Base-by-base conservation (phyloP, 1,284 basidiomycete genomes). In the Sutorius eximius region DNA sequence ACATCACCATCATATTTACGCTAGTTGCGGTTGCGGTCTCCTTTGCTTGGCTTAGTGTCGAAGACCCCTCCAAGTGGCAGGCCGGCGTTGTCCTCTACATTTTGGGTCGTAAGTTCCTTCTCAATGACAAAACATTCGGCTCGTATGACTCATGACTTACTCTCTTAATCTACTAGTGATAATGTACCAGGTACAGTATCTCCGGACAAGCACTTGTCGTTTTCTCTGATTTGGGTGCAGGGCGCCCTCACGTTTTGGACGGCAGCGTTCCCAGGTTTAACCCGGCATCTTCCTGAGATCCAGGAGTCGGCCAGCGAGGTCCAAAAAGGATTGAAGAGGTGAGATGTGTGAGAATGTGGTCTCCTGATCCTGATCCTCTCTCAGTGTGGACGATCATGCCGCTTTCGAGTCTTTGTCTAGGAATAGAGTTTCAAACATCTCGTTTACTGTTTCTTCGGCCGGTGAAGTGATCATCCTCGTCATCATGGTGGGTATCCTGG, bases 221-320 rank as follows among this genome's bases (percentile, higher is more conserved):
- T 20, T 34, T 13, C 8, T 40, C 45, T 55, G 34, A 66, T n/a
- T 5, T 43, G 6, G 7, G 36, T n/a, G 0, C 51, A 87, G 82
- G 83, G 87, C 53, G 78, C 86, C 27, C 70, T 92, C 44, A 91
- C 88, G 1, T 91, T 91, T 70, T 93, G 89, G 89, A 90, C 89
- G 0, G 89, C 90, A 8, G 90, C 91, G 4, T 92, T 93, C 67
- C 89, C 90, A 1, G 87, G 87, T 13, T 76, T 93, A 10, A 86
- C 86, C 20, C 77, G 85, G 16, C 82, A 91, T 63, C 77, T 91
- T 34, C 85, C 86, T 0, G 84, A 91, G 63, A 82, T 93, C 43
- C 77, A 77, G 64, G 66, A 72, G 49, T 87, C 83, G 2, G 68
- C 75, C 3, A 57, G 57, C 3, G 70, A 78, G 47, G 76, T 72